These are phyloP conservation scores for Malania oleifera DNA, from an alignment of 164 flowering plant genomes.

Conservation along the genomic window DNA sequence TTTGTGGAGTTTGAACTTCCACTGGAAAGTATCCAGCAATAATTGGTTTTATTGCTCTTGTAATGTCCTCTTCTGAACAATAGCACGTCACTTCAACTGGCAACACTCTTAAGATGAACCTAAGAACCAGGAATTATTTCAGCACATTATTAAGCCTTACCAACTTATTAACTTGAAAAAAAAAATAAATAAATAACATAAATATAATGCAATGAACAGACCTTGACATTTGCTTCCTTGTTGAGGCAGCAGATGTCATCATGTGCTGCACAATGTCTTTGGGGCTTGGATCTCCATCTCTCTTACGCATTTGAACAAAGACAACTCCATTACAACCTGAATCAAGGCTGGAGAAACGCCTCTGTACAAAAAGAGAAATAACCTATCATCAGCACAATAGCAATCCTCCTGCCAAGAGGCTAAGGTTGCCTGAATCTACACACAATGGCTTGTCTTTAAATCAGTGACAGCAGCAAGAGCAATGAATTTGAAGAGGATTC, in stretches of 20 bases:
- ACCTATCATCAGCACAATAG: conserved; percentile 7
- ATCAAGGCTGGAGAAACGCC: conserved; percentile 78
- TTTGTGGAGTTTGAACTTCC: conserved; percentile 50
- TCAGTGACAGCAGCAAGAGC: too few species aligned
- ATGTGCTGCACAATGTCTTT: conserved; percentile 67
- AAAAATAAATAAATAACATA: not conserved
- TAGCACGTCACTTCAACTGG: conserved; percentile 89
- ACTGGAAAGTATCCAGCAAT: conserved; percentile 58
- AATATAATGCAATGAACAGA: conserved; percentile 19
- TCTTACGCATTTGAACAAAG: conserved; percentile 81
- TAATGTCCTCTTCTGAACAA: conserved; percentile 89
- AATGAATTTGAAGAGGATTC: too few species aligned
- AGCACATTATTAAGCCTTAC: not conserved
- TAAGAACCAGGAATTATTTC: conserved; percentile 12
- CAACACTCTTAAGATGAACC: conserved; percentile 80
- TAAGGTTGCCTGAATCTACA: too few species aligned
- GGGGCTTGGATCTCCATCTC: conserved; percentile 71
- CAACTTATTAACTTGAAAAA: not conserved
- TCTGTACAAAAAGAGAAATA: conserved; percentile 40
- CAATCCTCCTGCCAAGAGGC: too few species aligned
- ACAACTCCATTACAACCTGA: conserved; percentile 88
- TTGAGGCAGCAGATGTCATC: conserved; percentile 73
- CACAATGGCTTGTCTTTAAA: too few species aligned
- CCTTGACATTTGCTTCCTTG: conserved; percentile 92
- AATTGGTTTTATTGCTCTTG: conserved; percentile 71